phyloP scores from a whole-genome alignment of 176 grass and related monocot species.

The Lolium rigidum region DNA sequence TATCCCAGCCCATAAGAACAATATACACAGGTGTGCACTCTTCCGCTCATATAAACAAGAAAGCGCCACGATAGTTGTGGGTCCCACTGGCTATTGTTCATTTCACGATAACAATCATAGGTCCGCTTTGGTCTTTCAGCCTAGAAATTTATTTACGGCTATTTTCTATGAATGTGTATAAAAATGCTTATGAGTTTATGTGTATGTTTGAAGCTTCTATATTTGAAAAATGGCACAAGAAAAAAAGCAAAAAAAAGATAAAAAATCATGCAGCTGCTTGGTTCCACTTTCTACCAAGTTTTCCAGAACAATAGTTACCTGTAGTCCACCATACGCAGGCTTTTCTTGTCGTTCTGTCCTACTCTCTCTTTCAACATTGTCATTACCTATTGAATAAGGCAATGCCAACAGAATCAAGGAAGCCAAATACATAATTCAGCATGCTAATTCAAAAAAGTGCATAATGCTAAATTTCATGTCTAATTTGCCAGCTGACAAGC shows the following conservation, averaged over 20 bases:
- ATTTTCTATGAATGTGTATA: background rate
- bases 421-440: constrained; percentile 1
- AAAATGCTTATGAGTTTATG: constrained; percentile 1
- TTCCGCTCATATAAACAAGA: background rate
- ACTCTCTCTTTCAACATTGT: constrained; percentile 89
- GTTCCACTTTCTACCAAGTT: constrained; percentile 11
- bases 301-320: constrained; percentile 55
- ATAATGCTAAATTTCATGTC: constrained; percentile 2
- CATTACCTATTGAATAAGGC: constrained; percentile 63
- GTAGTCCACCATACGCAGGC: constrained; percentile 74
- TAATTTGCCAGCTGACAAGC: constrained; percentile 16
- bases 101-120: background rate
- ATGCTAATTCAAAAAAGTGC: constrained; percentile 14
- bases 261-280: background rate
- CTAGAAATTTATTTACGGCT: constrained; percentile 24
- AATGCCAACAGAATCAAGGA: constrained; percentile 18
- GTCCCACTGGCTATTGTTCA: no score
- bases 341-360: constrained; percentile 90
- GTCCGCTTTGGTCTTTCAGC: constrained; percentile 4
- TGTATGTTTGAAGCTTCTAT: constrained; percentile 30
- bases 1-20: background rate
- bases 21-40: background rate
- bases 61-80: background rate
- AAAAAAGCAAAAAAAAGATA: background rate
- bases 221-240: constrained; percentile 9